A percentile compares a stretch with the other conserved stretches of the same genome.
These are phyloP conservation scores for Ananas comosus DNA, from an alignment of 176 grass and related monocot genomes.

Conservation along the genomic window DNA sequence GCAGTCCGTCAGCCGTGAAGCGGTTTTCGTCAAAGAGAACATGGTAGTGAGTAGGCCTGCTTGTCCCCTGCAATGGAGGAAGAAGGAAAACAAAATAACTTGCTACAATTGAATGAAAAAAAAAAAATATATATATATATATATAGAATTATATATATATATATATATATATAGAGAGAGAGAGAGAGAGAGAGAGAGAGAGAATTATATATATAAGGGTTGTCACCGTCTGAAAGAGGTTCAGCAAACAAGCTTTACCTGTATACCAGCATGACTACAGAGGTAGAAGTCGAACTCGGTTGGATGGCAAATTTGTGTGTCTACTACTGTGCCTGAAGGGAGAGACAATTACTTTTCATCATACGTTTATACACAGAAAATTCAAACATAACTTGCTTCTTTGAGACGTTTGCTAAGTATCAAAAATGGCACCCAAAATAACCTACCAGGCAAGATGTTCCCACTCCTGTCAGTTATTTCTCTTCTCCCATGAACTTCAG, in stretches of 20 bases:
- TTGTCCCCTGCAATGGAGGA: constrained; percentile 46
- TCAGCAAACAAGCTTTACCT: constrained; percentile 30
- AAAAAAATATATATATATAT: too few relatives aligned
- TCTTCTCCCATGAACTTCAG: constrained; percentile 46
- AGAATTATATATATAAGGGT: neutral
- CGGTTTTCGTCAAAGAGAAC: constrained; percentile 69
- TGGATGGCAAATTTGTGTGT: constrained; percentile 73
- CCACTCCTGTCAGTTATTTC: constrained; percentile 60
- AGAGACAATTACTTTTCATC: neutral
- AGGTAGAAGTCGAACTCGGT: constrained; percentile 86
- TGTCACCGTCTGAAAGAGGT: neutral
- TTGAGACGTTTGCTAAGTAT: neutral
- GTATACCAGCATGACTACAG: constrained; percentile 89
- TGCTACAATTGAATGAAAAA: neutral
- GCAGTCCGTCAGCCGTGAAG: constrained; percentile 56
- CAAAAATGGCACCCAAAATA: neutral
- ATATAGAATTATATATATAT: too few relatives aligned
- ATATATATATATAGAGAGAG: too few relatives aligned
- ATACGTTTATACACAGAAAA: neutral
- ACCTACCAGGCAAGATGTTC: constrained; percentile 74
- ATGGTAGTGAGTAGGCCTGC: constrained; percentile 74
- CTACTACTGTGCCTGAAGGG: constrained; percentile 66
- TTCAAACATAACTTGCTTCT: neutral
- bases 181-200: too few relatives aligned
- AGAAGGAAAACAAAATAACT: neutral